These are phyloP conservation scores for Apiospora phragmitis DNA, from an alignment of 2,329 filamentous ascomycete genomes.

Conservation along the genomic window DNA sequence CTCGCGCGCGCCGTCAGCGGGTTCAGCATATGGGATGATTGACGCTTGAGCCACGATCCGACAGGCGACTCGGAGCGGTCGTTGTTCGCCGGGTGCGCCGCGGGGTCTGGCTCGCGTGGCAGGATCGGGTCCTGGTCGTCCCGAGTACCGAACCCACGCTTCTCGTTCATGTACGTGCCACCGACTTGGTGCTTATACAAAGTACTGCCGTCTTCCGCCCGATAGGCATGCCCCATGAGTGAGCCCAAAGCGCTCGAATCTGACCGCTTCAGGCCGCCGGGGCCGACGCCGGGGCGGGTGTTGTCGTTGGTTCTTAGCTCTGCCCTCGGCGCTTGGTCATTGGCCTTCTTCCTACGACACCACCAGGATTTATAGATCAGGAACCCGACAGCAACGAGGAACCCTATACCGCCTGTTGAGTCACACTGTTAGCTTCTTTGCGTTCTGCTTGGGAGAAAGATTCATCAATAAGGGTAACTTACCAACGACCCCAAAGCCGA, in stretches of 20 bases:
- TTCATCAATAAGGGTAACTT: background rate
- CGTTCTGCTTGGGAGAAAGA: no score
- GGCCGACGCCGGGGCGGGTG: background rate
- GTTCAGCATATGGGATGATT: conserved; percentile 12
- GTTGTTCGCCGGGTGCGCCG: background rate
- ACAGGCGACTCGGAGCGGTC: conserved; percentile 4
- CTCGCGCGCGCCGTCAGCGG: conserved; percentile 13
- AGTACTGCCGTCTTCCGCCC: background rate
- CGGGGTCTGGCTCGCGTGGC: background rate
- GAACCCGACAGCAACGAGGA: conserved; percentile 2
- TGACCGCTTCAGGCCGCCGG: background rate
- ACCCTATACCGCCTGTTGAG: background rate
- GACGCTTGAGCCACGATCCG: conserved; percentile 13
- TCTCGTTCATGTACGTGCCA: conserved; percentile 11
- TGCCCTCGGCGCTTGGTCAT: background rate
- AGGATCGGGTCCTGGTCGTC: conserved; percentile 12
- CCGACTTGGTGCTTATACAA: background rate
- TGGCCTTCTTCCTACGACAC: background rate
- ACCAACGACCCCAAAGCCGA: conserved; percentile 1
- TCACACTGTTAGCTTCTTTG: background rate
- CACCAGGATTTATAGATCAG: conserved; percentile 10
- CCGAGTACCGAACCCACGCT: background rate
- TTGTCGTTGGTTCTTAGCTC: background rate
- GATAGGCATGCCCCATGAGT: conserved; percentile 12
- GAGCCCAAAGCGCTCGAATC: conserved; percentile 14